Conservation (phyloP, 805 yeast genomes). For the Metschnikowia aberdeeniae region DNA sequence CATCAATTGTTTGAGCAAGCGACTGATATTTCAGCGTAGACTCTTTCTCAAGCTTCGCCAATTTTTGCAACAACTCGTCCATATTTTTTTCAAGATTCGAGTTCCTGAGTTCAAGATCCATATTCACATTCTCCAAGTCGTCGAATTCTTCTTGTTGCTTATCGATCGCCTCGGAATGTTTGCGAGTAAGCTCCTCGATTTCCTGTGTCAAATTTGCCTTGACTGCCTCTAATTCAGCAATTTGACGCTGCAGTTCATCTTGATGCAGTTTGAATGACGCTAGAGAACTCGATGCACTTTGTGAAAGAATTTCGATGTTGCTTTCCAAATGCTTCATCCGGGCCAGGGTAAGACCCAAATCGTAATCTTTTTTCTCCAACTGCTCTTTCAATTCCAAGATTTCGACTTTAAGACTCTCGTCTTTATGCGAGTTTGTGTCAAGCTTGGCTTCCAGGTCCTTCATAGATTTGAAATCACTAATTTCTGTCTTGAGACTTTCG, state of each 20-base stretch:
- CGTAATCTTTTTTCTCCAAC: slow-evolving; percentile 13
- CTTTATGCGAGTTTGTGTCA: background rate
- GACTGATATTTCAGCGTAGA: slow-evolving; percentile 6
- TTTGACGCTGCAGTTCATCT: slow-evolving; percentile 9
- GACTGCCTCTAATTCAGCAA: slow-evolving; percentile 21
- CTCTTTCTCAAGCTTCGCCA: slow-evolving; percentile 8
- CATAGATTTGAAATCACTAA: background rate
- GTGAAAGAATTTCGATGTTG: slow-evolving; percentile 14
- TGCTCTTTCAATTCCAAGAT: slow-evolving; percentile 13
- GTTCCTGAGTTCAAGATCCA: slow-evolving; percentile 14
- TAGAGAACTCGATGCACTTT: slow-evolving; percentile 11
- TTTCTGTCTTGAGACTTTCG: background rate
- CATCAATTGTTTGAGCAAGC: slow-evolving; percentile 9
- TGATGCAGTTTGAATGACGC: slow-evolving; percentile 9
- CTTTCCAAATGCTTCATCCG: slow-evolving; percentile 14
- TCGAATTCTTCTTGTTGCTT: slow-evolving; percentile 19
- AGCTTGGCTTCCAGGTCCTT: background rate
- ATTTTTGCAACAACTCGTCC: slow-evolving; percentile 13
- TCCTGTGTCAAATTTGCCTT: slow-evolving; percentile 20
- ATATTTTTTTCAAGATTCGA: slow-evolving; percentile 13
- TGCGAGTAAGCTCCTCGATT: slow-evolving; percentile 21
- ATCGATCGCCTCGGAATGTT: slow-evolving; percentile 19
- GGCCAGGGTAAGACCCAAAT: slow-evolving; percentile 11
- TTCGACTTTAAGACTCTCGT: slow-evolving; percentile 5
- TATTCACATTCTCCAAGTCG: slow-evolving; percentile 14